Base-by-base conservation (phyloP, 2,329 filamentous ascomycete genomes). In the Beauveria australis region DNA sequence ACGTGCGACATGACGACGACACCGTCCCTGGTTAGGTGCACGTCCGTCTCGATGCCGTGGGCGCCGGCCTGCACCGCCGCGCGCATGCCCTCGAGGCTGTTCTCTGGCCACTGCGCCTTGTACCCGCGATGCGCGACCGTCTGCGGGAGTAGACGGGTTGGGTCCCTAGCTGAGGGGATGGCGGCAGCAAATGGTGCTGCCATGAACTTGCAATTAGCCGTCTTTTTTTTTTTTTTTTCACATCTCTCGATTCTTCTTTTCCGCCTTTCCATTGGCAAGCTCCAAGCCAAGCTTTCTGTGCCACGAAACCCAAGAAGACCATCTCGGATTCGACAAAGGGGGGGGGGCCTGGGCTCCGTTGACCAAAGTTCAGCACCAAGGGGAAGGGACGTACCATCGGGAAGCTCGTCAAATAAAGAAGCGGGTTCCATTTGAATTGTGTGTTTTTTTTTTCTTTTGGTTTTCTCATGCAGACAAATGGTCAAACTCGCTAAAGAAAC, bases 1-100 rank as follows among this genome's bases (percentile, higher is more conserved):
- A 90, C 89, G 78, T 95, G 92, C 51, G 88, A 91, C 46, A 97
- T 76, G 10, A 97, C 90, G 0, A 96, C 89, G 0, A 96, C 86
- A 7, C 88, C 87, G 69, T 97, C 93, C 63, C 81, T 85, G 16
- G 90, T 87, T 40, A 97, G 75, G 71, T 95, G 92, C 9, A 97
- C 74, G 68, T 97, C 93, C 19, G 91, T 95, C 76, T 97, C 93
- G 30, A 97, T 77, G 0, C 89, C 93, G 67, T 95, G 84, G 0
- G 89, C 85, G 22, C 91, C 91, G 19, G 85, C 86, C 37, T 84
- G 77, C 2, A 93, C 81, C 1, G 92, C 92, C 30, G 81, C 87
- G 61, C 78, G 78, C 75, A 96, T 95, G 8, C 89, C 89, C 18
- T 79, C 81, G 81, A 97, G 85, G 1, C 89, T 89, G 74, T 97